Evolutionary conservation across 2,329 filamentous ascomycete species (phyloP).

Genomic region (Penicillium sclerotiorum): DNA sequence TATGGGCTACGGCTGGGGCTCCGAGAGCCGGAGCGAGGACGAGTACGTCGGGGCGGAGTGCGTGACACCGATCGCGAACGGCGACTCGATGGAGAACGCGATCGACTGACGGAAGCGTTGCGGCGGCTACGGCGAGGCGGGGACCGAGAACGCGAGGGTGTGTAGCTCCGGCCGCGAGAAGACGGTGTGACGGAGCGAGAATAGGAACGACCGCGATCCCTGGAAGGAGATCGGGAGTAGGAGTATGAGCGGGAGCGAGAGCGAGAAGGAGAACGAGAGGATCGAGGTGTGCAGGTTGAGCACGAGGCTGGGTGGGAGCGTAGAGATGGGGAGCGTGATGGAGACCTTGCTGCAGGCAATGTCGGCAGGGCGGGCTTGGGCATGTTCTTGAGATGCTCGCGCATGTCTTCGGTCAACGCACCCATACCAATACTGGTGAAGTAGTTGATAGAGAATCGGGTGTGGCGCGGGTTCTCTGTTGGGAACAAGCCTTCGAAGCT

Average conservation of each 20-base stretch:
- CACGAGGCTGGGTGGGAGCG: conserved; percentile 62
- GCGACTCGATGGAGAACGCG: conserved; percentile 27
- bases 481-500: conserved; percentile 87
- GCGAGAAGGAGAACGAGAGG: conserved; percentile 37
- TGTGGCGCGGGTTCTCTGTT: conserved; percentile 82
- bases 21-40: conserved; percentile 32
- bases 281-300: conserved; percentile 63
- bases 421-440: conserved; percentile 99
- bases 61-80: conserved; percentile 27
- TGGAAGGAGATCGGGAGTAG: conserved; percentile 40
- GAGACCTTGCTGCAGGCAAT: conserved; percentile 62
- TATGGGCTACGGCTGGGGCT: conserved; percentile 25
- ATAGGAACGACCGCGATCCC: conserved; percentile 35
- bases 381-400: conserved; percentile 84
- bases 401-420: conserved; percentile 89
- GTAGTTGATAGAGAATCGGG: conserved; percentile 98
- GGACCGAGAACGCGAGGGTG: conserved; percentile 41
- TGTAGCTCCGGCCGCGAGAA: conserved; percentile 38
- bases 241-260: conserved; percentile 49
- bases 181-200: conserved; percentile 35
- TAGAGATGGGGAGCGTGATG: conserved; percentile 68
- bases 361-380: conserved; percentile 80
- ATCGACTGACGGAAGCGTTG: conserved; percentile 36
- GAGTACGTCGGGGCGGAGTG: conserved; percentile 31
- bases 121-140: conserved; percentile 34